Base-by-base conservation (phyloP, 768 basidiomycete species). In the Hericium erinaceus region DNA sequence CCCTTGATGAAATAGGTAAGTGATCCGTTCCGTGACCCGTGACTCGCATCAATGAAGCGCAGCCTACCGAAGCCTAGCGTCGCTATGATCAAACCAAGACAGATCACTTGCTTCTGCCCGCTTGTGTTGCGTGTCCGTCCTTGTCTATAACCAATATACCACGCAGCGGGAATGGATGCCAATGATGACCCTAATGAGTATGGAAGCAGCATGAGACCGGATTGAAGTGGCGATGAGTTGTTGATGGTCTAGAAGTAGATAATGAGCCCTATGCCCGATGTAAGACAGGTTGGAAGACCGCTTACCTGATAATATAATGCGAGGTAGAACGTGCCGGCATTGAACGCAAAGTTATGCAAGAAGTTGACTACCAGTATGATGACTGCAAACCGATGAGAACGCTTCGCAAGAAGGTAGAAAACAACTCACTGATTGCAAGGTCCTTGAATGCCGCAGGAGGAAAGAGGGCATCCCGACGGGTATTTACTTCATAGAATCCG, bases 101-200 rank as follows among this genome's bases (percentile, higher is more conserved):
- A 76, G 54, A 88, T 86, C 52, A 82, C 74, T 69, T 76, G 72
- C 67, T 85, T 87, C 69, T 87, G 86, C 52, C 81, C 84, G 49
- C 74, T 75, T 15, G 81, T 86, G 64, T 83, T 77, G 18, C 73
- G 68, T 15, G 75, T 80, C 57, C 73, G 76, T 60, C 68, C 73
- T 69, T 89, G 85, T 76, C 77, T 81, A 60, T 79, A 82, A 50
- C 78, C 81, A 63, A 92, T 87, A 63, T 87, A 78, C 87, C 87
- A 89, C n/a, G 91, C 89, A 39, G 80, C 85, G 22, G 90, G 89
- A 76, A 93, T 84, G 11, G 91, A 92, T 46, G 90, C 85, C 57
- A 92, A 67, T 22, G 90, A 90, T 38, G 90, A 87, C 53, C 89
- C 91, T 54, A 92, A 80, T 52, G 91, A 89, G 73, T 91, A 92